A percentile compares a stretch with the other conserved stretches of the same genome.
phyloP scores from a whole-genome alignment of 331 rosid genomes.

The Malus hybrid region DNA sequence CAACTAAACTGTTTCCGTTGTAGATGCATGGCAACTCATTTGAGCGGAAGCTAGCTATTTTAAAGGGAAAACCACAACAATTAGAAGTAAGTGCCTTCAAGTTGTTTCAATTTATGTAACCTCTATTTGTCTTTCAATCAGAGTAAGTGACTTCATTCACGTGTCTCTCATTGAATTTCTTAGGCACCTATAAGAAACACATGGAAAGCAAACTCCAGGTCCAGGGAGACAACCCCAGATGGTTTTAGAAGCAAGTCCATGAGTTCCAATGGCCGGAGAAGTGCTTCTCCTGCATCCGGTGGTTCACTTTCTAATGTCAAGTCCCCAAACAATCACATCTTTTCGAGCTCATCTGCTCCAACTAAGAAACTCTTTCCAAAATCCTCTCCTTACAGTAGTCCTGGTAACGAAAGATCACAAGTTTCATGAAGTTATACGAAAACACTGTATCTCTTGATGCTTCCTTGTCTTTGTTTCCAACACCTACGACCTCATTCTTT shows the following conservation, averaged over 20 bases:
- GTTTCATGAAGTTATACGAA: background rate
- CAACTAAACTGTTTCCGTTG: slow-evolving; percentile 20
- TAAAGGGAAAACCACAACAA: slow-evolving; percentile 53
- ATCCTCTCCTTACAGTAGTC: slow-evolving; percentile 41
- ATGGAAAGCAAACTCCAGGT: slow-evolving; percentile 49
- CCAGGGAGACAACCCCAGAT: slow-evolving; percentile 58
- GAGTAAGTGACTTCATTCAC: background rate
- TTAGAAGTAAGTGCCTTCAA: slow-evolving; percentile 48
- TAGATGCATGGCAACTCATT: slow-evolving; percentile 91
- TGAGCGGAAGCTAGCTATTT: slow-evolving; percentile 87
- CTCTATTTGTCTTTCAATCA: background rate
- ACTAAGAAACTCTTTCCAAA: slow-evolving; percentile 44
- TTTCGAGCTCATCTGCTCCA: slow-evolving; percentile 31
- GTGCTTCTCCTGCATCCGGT: slow-evolving; percentile 55
- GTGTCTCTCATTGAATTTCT: slow-evolving; percentile 4
- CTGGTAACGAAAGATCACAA: slow-evolving; percentile 35
- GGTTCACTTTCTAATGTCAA: slow-evolving; percentile 32
- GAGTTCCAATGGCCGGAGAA: slow-evolving; percentile 53
- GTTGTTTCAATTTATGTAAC: background rate
- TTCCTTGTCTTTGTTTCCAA: background rate
- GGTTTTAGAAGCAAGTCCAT: slow-evolving; percentile 46
- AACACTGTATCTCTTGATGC: background rate
- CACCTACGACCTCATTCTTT: background rate
- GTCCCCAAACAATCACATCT: slow-evolving; percentile 25
- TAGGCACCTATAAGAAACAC: slow-evolving; percentile 58